Percentiles rank a stretch among this genome's conserved stretches.
These are phyloP conservation scores for Discostella stelligera DNA, from an alignment of 352 stramenopile genomes.

Conservation along the genomic window DNA sequence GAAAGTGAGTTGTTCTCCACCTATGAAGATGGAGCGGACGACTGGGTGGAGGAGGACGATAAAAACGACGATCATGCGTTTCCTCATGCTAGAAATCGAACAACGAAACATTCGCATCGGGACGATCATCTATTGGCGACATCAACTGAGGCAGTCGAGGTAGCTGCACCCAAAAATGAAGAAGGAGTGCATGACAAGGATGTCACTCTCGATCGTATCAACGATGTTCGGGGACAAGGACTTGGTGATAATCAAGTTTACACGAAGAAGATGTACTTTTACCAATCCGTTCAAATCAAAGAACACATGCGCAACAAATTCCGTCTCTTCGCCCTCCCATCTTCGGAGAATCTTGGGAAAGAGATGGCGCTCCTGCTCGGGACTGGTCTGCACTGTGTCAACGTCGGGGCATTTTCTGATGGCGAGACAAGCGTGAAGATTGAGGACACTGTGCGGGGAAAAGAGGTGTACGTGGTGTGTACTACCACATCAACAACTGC, in stretches of 20 bases:
- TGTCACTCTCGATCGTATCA: constrained; percentile 21
- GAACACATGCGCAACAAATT: constrained; percentile 56
- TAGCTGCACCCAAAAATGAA: neutral
- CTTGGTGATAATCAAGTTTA: constrained; percentile 52
- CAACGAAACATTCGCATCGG: no score
- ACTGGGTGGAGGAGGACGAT: no score
- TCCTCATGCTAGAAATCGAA: no score
- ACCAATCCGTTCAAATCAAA: constrained; percentile 54
- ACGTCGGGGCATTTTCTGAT: constrained; percentile 75
- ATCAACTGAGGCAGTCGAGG: neutral
- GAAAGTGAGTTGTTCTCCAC: neutral
- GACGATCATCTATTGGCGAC: constrained; percentile 7
- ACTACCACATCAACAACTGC: constrained; percentile 78
- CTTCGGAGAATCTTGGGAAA: constrained; percentile 53
- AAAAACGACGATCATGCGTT: no score
- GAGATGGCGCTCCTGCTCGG: constrained; percentile 76
- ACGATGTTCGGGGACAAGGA: constrained; percentile 11
- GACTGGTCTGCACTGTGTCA: constrained; percentile 55
- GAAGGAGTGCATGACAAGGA: constrained; percentile 6
- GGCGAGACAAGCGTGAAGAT: constrained; percentile 80
- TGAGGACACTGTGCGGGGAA: constrained; percentile 71
- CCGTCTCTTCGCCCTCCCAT: constrained; percentile 61
- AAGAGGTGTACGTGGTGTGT: constrained; percentile 82
- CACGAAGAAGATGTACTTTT: constrained; percentile 78
- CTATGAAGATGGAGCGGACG: neutral